Evolutionary conservation across 2,329 filamentous ascomycete species (phyloP).

Genomic region (Paecilomyces variotii): DNA sequence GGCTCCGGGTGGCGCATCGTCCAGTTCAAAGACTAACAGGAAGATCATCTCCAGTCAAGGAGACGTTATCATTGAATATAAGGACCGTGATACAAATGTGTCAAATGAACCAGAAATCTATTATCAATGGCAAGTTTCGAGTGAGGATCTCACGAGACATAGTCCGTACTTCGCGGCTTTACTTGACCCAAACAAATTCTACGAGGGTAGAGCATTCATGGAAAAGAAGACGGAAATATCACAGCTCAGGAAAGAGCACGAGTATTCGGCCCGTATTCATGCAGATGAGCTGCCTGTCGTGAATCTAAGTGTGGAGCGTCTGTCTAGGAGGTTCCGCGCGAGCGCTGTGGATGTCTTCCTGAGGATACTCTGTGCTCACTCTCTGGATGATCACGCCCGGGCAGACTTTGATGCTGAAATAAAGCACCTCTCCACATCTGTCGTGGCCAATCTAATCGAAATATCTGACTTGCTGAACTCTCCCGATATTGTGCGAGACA

Average conservation of each 20-base stretch:
- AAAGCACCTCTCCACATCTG: conserved; percentile 18
- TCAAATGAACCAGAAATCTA: conserved; percentile 3
- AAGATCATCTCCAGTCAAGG: conserved; percentile 21
- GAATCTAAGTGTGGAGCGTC: conserved; percentile 16
- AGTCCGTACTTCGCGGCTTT: conserved; percentile 34
- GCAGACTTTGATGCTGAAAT: conserved; percentile 17
- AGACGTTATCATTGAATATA: conserved; percentile 31
- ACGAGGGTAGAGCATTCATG: conserved; percentile 28
- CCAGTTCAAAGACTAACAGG: conserved; percentile 1
- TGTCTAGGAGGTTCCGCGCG: conserved; percentile 19
- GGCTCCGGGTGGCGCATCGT: neutral
- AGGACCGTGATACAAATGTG: conserved; percentile 4
- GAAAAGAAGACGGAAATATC: conserved; percentile 15
- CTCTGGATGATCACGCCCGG: conserved; percentile 13
- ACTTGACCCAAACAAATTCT: conserved; percentile 35
- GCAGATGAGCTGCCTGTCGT: conserved; percentile 18
- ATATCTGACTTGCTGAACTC: conserved; percentile 29
- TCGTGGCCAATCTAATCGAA: conserved; percentile 24
- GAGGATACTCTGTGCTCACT: conserved; percentile 20
- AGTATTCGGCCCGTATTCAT: neutral
- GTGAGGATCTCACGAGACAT: conserved; percentile 19
- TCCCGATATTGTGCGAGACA: conserved; percentile 13
- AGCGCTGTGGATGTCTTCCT: conserved; percentile 28
- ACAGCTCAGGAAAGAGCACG: conserved; percentile 2
- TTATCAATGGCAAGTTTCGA: conserved; percentile 27